phyloP scores from a whole-genome alignment of 1,284 basidiomycete species.

The Cyathus olla region DNA sequence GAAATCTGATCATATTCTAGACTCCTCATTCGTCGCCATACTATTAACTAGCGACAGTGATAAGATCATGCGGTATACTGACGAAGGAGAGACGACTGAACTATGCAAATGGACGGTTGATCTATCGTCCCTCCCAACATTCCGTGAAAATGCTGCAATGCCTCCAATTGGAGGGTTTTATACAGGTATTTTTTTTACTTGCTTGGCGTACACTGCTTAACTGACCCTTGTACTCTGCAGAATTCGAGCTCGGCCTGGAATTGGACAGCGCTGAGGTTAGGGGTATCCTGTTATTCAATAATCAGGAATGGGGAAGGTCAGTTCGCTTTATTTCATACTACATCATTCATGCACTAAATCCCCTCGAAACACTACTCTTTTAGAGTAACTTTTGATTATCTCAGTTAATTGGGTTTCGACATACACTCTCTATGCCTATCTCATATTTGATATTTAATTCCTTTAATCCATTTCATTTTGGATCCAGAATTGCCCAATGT shows the following conservation, averaged over 20 bases:
- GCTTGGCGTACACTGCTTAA: conserved; percentile 4
- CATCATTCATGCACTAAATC: conserved; percentile 20
- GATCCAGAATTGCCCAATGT: no score
- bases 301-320: conserved; percentile 80
- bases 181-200: conserved; percentile 60
- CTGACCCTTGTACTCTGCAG: conserved; percentile 45
- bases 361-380: conserved; percentile 8
- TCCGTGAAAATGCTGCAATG: conserved; percentile 71
- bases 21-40: conserved; percentile 81
- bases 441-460: not conserved
- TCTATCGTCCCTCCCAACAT: conserved; percentile 78
- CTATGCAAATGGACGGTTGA: conserved; percentile 90
- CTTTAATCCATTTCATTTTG: no score
- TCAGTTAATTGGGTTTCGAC: conserved; percentile 41
- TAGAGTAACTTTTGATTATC: conserved; percentile 69
- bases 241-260: conserved; percentile 85
- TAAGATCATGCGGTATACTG: conserved; percentile 82
- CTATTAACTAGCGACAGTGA: conserved; percentile 82
- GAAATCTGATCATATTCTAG: conserved; percentile 44
- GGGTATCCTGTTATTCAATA: conserved; percentile 78
- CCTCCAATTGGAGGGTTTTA: conserved; percentile 76
- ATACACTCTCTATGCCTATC: not conserved
- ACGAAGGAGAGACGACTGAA: conserved; percentile 81
- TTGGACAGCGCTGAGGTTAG: conserved; percentile 86
- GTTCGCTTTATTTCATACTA: conserved; percentile 47